These are phyloP conservation scores for Clausena lansium DNA, from an alignment of 345 rosid species.

Conservation along the genomic window DNA sequence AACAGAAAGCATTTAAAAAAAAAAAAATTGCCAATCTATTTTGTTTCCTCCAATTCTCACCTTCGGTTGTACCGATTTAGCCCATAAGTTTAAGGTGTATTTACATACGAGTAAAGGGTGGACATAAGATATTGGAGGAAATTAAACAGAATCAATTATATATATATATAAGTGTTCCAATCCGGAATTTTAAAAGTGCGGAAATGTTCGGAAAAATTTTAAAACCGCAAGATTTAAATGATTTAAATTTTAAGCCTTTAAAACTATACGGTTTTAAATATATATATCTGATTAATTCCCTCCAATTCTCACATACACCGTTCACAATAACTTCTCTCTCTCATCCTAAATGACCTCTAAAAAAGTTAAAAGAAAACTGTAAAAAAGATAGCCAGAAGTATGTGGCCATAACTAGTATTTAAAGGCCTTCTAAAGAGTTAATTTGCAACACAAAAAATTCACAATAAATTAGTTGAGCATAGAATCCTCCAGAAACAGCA, in stretches of 20 bases:
- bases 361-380: background rate
- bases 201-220: too few species aligned
- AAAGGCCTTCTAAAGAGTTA: background rate
- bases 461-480: too few species aligned
- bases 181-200: too few species aligned
- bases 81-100: background rate
- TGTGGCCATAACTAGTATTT: background rate
- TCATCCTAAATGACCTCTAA: background rate
- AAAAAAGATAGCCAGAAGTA: background rate
- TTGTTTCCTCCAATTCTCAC: background rate
- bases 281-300: slow-evolving; percentile 1
- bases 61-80: background rate
- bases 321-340: background rate
- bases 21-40: background rate
- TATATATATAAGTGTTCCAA: too few species aligned
- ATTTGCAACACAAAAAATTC: background rate
- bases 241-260: too few species aligned
- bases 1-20: background rate
- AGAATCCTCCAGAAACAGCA: background rate
- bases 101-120: background rate
- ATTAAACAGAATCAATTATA: too few species aligned
- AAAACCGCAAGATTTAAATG: too few species aligned
- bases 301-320: background rate
- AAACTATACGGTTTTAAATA: too few species aligned
- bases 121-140: slow-evolving; percentile 11